phyloP scores from a whole-genome alignment of 2,329 filamentous ascomycete genomes.

The Aspergillus eucalypticola region DNA sequence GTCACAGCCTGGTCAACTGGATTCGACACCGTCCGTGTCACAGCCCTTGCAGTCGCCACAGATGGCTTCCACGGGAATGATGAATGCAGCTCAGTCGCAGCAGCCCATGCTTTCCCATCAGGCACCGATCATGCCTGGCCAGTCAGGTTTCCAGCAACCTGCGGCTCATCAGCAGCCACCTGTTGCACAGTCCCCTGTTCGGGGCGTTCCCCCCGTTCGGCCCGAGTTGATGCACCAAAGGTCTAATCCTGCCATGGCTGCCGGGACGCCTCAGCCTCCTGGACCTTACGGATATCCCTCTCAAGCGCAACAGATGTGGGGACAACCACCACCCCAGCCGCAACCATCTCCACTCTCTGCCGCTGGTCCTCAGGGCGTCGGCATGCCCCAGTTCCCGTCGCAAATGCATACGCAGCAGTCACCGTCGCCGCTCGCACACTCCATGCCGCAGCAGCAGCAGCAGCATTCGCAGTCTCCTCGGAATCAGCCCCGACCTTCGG shows the following conservation, averaged over 20 bases:
- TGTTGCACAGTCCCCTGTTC: conserved; percentile 70
- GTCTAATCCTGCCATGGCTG: conserved; percentile 59
- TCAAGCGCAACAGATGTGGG: conserved; percentile 70
- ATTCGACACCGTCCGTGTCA: conserved; percentile 38
- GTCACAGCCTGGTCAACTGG: conserved; percentile 31
- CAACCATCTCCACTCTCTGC: conserved; percentile 57
- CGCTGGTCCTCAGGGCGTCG: conserved; percentile 41
- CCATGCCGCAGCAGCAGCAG: conserved; percentile 37
- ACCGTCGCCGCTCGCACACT: conserved; percentile 40
- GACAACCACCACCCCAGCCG: conserved; percentile 62
- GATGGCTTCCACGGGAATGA: conserved; percentile 35
- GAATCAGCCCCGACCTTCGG: conserved; percentile 39
- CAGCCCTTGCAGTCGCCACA: conserved; percentile 44
- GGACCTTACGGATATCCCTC: conserved; percentile 55
- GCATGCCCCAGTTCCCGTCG: conserved; percentile 43
- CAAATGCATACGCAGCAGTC: conserved; percentile 39
- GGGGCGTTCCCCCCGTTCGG: conserved; percentile 64
- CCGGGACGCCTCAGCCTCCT: conserved; percentile 48
- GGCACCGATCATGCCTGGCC: conserved; percentile 52
- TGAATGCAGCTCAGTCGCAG: conserved; percentile 37
- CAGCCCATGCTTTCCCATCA: conserved; percentile 45
- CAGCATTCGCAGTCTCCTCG: conserved; percentile 47
- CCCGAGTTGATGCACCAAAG: conserved; percentile 66
- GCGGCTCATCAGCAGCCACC: conserved; percentile 32
- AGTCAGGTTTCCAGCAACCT: conserved; percentile 67